phyloP scores from a whole-genome alignment of 1,284 basidiomycete genomes.

The Heterobasidion parviporum region DNA sequence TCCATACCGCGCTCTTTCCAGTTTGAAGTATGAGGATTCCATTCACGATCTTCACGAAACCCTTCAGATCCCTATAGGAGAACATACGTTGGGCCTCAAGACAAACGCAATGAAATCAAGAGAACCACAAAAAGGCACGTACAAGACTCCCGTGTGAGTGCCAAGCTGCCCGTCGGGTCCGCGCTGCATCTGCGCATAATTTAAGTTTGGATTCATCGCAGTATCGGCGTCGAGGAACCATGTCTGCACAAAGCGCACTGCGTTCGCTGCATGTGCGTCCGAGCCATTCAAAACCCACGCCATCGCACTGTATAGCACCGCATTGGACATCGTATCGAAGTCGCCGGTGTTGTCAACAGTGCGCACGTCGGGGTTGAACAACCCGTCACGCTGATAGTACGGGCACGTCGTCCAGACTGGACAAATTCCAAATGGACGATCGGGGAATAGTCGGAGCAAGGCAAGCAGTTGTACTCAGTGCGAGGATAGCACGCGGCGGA shows the following conservation, averaged over 20 bases:
- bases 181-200: constrained; percentile 57
- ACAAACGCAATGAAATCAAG: background rate
- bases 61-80: constrained; percentile 36
- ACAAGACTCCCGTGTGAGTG: constrained; percentile 51
- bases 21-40: constrained; percentile 49
- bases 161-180: constrained; percentile 48
- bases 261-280: constrained; percentile 28
- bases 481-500: background rate
- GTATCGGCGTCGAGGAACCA: constrained; percentile 56
- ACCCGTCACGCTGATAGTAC: constrained; percentile 36
- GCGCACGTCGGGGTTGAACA: constrained; percentile 53
- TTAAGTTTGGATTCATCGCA: constrained; percentile 61
- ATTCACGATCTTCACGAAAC: constrained; percentile 53
- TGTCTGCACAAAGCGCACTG: constrained; percentile 38
- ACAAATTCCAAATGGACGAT: too few species aligned
- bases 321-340: constrained; percentile 47
- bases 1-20: constrained; percentile 46
- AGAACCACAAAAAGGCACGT: background rate
- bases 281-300: constrained; percentile 41
- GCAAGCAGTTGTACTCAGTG: too few species aligned
- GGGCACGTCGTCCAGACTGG: constrained; percentile 38
- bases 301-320: constrained; percentile 54
- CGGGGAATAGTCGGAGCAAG: too few species aligned
- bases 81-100: too few species aligned
- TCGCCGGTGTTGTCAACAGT: constrained; percentile 43